Percentiles rank a stretch among this genome's conserved stretches.
Conservation (phyloP, 805 yeast species). For the Hanseniaspora mollemarum region DNA sequence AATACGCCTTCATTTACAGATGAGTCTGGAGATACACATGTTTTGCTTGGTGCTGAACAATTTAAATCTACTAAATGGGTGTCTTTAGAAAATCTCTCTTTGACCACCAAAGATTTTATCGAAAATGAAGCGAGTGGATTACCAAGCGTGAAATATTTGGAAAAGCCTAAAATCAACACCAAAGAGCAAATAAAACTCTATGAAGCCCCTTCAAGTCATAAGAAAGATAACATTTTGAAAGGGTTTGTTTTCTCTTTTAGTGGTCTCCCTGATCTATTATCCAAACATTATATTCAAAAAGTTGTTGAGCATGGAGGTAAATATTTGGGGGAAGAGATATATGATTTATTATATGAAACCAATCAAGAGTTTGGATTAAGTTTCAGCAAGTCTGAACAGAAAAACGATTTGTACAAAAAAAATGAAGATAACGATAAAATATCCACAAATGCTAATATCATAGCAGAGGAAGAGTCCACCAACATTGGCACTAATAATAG, state of each 20-base stretch:
- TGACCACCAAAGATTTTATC: not conserved
- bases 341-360: not conserved
- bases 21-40: not conserved
- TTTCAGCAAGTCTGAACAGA: not conserved
- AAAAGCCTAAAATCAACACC: not conserved
- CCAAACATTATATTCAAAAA: not conserved
- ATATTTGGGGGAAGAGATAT: not conserved
- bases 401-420: not conserved
- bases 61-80: not conserved
- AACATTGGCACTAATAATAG: no score
- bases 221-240: not conserved
- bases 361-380: not conserved
- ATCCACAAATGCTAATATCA: not conserved
- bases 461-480: not conserved
- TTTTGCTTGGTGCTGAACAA: not conserved
- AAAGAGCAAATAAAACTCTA: no score
- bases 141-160: not conserved
- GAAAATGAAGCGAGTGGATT: not conserved
- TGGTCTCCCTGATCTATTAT: not conserved
- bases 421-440: not conserved
- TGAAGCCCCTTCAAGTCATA: not conserved
- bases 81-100: not conserved
- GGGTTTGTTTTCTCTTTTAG: not conserved
- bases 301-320: not conserved
- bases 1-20: not conserved